phyloP scores from a whole-genome alignment of 495 filamentous ascomycete species.

The Aspergillus indologenus region DNA sequence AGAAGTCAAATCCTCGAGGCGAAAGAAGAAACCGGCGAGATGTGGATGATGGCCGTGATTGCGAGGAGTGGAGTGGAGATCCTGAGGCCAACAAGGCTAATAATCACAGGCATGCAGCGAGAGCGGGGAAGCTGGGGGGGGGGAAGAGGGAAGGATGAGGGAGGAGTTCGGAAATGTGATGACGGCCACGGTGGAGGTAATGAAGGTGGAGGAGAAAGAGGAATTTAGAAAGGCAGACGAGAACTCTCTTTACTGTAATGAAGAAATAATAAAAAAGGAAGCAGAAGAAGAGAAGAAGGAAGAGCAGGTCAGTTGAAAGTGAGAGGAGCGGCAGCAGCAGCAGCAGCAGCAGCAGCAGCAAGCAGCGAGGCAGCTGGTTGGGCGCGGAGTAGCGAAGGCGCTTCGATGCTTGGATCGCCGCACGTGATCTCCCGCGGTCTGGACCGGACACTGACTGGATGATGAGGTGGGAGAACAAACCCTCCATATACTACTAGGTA shows the following conservation, averaged over 20 bases:
- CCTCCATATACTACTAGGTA: no score
- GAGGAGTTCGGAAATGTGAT: not conserved
- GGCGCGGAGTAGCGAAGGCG: constrained; percentile 7
- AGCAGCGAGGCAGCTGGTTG: constrained; percentile 5
- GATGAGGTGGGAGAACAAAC: no score
- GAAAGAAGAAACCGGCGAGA: not conserved
- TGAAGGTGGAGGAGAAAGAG: not conserved
- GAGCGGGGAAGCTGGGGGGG: constrained; percentile 20
- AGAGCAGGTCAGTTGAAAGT: not conserved
- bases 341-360: not conserved
- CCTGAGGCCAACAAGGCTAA: constrained; percentile 7
- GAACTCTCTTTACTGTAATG: not conserved
- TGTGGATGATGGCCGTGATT: not conserved
- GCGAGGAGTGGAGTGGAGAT: not conserved
- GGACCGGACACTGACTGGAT: no score
- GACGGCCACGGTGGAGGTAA: not conserved
- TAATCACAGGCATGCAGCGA: constrained; percentile 10
- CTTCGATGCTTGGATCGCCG: constrained; percentile 15
- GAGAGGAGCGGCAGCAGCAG: not conserved
- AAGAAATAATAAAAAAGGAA: not conserved
- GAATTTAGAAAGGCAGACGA: not conserved
- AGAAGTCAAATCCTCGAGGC: not conserved
- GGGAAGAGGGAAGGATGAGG: not conserved
- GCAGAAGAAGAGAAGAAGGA: not conserved
- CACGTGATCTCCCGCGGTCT: constrained; percentile 23